Conservation (phyloP, 352 stramenopile genomes). For the Phytopythium sindhum region DNA sequence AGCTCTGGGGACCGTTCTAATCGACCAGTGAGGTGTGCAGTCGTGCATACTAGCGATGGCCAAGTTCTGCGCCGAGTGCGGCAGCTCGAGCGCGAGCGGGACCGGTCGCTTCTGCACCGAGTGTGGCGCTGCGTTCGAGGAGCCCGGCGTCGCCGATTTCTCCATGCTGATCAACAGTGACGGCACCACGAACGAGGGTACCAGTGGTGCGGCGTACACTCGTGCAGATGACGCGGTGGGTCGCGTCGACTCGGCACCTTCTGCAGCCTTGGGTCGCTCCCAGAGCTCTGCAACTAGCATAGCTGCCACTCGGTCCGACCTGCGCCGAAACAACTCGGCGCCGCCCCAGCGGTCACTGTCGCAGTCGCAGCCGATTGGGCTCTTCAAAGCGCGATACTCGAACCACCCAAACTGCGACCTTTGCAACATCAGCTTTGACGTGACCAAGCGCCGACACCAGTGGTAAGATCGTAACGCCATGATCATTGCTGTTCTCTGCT, state of each 20-base stretch:
- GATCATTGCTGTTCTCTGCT: too few relatives aligned
- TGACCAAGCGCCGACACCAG: conserved; percentile 63
- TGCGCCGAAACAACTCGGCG: conserved; percentile 8
- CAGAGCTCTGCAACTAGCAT: neutral
- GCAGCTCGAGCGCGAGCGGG: neutral
- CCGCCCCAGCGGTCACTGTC: conserved; percentile 7
- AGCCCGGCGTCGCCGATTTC: conserved; percentile 1
- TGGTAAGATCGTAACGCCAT: conserved; percentile 23
- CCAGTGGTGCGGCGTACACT: neutral
- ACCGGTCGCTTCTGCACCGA: conserved; percentile 9
- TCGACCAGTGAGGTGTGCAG: neutral
- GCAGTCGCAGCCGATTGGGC: conserved; percentile 13
- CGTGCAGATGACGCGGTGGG: neutral
- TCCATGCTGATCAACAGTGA: neutral
- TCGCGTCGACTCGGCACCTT: neutral
- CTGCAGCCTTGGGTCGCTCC: neutral
- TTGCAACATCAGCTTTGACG: conserved; percentile 52
- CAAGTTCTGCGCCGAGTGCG: conserved; percentile 21
- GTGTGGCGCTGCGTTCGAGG: conserved; percentile 10
- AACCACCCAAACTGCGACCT: conserved; percentile 68
- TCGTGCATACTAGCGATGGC: neutral
- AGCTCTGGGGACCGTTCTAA: neutral
- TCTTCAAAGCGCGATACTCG: conserved; percentile 44
- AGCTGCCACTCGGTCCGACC: neutral
- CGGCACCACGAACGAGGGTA: neutral